Evolutionary conservation across 805 yeast genomes (phyloP).

Genomic region (Barnettozyma wickerhamii): DNA sequence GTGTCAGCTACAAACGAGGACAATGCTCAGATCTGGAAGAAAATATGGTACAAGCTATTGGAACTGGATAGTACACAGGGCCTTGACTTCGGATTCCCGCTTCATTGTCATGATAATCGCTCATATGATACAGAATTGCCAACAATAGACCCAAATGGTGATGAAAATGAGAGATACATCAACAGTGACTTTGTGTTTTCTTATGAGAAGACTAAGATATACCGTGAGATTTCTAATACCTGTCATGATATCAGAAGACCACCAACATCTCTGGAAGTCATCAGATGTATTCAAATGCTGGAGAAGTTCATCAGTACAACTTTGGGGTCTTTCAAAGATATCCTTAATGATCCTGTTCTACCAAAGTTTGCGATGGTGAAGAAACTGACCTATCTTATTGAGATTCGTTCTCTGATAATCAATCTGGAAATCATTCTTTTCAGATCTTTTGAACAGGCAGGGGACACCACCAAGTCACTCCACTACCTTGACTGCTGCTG

Average conservation of each 20-base stretch:
- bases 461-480: slow-evolving; percentile 28
- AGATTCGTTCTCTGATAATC: slow-evolving; percentile 28
- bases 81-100: slow-evolving; percentile 11
- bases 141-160: slow-evolving; percentile 30
- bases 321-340: slow-evolving; percentile 25
- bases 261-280: slow-evolving; percentile 32
- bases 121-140: slow-evolving; percentile 24
- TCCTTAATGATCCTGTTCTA: slow-evolving; percentile 10
- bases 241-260: slow-evolving; percentile 30
- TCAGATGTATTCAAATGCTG: slow-evolving; percentile 28
- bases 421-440: slow-evolving; percentile 35
- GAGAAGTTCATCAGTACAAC: slow-evolving; percentile 28
- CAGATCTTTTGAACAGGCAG: slow-evolving; percentile 34
- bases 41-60: slow-evolving; percentile 22
- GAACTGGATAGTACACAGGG: slow-evolving; percentile 22
- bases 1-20: slow-evolving; percentile 8
- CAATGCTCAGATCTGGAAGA: slow-evolving; percentile 23
- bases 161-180: slow-evolving; percentile 34
- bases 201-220: slow-evolving; percentile 27
- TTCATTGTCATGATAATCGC: slow-evolving; percentile 17
- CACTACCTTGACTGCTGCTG: slow-evolving; percentile 32
- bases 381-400: slow-evolving; percentile 21
- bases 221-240: slow-evolving; percentile 28
- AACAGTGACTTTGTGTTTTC: slow-evolving; percentile 29
- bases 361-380: slow-evolving; percentile 19